Conservation (phyloP, 2,329 filamentous ascomycete species). For the Aspergillus pseudoglaucus region DNA sequence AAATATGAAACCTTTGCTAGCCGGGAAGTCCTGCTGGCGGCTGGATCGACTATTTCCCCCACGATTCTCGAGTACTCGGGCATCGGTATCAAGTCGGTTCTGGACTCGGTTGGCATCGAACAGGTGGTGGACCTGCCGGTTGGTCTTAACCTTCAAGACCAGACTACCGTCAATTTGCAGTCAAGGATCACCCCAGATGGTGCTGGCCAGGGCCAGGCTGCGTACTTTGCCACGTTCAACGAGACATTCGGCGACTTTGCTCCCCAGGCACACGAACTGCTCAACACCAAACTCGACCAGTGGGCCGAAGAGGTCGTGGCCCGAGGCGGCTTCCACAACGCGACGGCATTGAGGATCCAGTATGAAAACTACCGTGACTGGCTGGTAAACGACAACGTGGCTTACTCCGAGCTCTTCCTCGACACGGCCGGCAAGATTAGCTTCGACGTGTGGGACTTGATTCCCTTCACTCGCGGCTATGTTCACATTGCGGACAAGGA, state of each 20-base stretch:
- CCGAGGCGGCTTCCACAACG: conserved; percentile 20
- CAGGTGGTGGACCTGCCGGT: conserved; percentile 21
- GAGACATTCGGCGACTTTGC: conserved; percentile 19
- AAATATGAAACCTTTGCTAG: conserved; percentile 17
- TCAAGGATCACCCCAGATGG: conserved; percentile 7
- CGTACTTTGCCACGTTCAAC: conserved; percentile 22
- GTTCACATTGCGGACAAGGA: conserved; percentile 17
- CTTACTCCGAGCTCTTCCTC: conserved; percentile 22
- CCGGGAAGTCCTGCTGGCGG: conserved; percentile 22
- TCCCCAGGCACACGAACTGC: conserved; percentile 9
- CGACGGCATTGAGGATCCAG: conserved; percentile 16
- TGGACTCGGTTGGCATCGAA: conserved; percentile 10
- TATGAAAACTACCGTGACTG: conserved; percentile 23
- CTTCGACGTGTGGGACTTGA: conserved; percentile 23
- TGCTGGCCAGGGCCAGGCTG: conserved; percentile 20
- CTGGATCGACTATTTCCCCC: conserved; percentile 21
- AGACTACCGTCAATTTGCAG: conserved; percentile 19
- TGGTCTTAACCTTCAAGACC: conserved; percentile 25
- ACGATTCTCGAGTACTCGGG: conserved; percentile 24
- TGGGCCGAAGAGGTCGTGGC: conserved; percentile 22
- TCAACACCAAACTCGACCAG: conserved; percentile 19
- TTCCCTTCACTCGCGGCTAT: conserved; percentile 24
- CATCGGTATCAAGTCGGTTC: conserved; percentile 16
- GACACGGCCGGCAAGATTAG: conserved; percentile 18
- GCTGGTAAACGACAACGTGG: conserved; percentile 20